phyloP scores from a whole-genome alignment of 2,329 filamentous ascomycete genomes.

The Aspergillus brasiliensis region DNA sequence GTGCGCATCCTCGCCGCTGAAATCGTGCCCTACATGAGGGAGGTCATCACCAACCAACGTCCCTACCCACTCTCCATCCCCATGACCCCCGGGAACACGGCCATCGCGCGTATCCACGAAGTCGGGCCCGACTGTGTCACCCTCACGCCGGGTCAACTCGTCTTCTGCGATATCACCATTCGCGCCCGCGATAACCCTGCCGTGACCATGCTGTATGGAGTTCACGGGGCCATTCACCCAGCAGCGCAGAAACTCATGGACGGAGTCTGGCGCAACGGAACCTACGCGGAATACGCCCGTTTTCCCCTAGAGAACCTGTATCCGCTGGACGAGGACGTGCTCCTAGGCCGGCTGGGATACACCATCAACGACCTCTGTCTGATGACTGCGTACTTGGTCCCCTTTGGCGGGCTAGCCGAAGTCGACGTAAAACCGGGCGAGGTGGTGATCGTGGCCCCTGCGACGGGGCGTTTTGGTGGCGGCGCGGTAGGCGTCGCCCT shows the following conservation, averaged over 20 bases:
- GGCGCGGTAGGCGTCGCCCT: neutral
- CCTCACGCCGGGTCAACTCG: neutral
- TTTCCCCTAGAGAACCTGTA: constrained; percentile 10
- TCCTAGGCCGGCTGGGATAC: neutral
- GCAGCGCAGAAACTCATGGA: constrained; percentile 5
- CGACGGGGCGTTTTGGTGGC: constrained; percentile 5
- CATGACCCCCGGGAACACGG: constrained; percentile 1
- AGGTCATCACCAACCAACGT: neutral
- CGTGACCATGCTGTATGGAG: neutral
- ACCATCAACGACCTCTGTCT: neutral
- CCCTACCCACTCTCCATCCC: neutral
- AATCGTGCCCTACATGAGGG: constrained; percentile 1
- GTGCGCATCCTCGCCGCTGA: constrained; percentile 4
- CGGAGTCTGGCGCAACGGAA: constrained; percentile 6
- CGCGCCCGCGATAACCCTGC: constrained; percentile 2
- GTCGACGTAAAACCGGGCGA: constrained; percentile 4
- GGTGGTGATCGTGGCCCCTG: neutral
- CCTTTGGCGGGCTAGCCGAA: neutral
- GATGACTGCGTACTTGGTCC: neutral
- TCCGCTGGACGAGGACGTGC: neutral
- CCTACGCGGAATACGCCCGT: constrained; percentile 1
- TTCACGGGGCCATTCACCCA: neutral
- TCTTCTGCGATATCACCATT: constrained; percentile 4
- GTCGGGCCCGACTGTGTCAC: neutral
- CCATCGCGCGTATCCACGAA: neutral